phyloP scores from a whole-genome alignment of 129 eudicot species.

The Calendula officinalis region DNA sequence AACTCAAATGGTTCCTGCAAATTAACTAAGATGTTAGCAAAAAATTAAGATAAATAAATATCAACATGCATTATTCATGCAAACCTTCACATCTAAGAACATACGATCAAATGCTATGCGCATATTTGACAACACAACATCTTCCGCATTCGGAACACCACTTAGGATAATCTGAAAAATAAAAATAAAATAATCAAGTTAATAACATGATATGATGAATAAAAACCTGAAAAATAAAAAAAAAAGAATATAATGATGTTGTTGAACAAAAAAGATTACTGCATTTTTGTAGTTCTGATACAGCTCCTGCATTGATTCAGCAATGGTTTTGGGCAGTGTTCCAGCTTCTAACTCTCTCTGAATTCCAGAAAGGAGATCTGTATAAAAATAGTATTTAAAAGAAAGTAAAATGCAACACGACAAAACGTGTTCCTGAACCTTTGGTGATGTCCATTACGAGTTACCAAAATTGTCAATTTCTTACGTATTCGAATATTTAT shows the following conservation, averaged over 20 bases:
- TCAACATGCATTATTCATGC: background rate
- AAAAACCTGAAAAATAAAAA: background rate
- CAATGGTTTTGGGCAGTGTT: slow-evolving; percentile 58
- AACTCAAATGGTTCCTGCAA: slow-evolving; percentile 91
- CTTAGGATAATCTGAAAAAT: slow-evolving; percentile 66
- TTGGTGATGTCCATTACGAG: background rate
- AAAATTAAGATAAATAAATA: slow-evolving; percentile 5
- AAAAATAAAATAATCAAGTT: background rate
- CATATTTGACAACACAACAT: slow-evolving; percentile 86
- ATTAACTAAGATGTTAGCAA: slow-evolving; percentile 14
- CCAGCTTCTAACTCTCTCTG: slow-evolving; percentile 81
- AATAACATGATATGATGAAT: background rate
- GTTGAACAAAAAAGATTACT: slow-evolving; percentile 44
- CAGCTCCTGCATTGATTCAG: slow-evolving; percentile 80
- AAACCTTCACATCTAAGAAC: slow-evolving; percentile 79
- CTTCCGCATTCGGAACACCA: slow-evolving; percentile 67
- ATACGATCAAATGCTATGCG: slow-evolving; percentile 72
- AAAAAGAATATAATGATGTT: slow-evolving; percentile 23
- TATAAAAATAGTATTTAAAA: slow-evolving; percentile 21
- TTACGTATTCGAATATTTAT: slow-evolving; percentile 16
- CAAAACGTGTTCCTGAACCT: background rate
- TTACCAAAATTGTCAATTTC: slow-evolving; percentile 18
- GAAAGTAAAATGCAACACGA: slow-evolving; percentile 6
- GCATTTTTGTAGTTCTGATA: slow-evolving; percentile 83
- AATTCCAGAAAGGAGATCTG: slow-evolving; percentile 80